A percentile compares a stretch with the other conserved stretches of the same genome.
These are phyloP conservation scores for Endogone sp. DNA, from an alignment of 192 early-diverging fungal genomes.

Conservation along the genomic window DNA sequence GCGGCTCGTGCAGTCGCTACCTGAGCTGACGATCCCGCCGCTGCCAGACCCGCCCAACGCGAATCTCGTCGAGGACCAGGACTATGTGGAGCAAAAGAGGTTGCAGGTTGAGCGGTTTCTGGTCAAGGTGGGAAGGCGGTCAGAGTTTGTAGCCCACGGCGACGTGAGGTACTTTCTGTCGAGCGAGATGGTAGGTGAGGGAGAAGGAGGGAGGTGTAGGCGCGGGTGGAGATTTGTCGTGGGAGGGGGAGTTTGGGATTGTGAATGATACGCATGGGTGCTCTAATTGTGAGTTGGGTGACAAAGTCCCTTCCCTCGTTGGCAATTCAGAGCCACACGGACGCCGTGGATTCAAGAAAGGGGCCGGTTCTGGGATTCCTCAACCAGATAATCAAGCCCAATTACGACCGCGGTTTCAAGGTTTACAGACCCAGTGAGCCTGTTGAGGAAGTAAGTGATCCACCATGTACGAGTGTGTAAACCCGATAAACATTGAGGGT, in stretches of 20 bases:
- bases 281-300: no score
- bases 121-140: slow-evolving; percentile 32
- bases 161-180: slow-evolving; percentile 46
- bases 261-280: no score
- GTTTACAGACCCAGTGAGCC: slow-evolving; percentile 40
- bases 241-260: neutral
- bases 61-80: slow-evolving; percentile 45
- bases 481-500: slow-evolving; percentile 35
- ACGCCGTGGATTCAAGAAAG: slow-evolving; percentile 34
- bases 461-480: neutral
- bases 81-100: slow-evolving; percentile 50
- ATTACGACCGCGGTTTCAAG: slow-evolving; percentile 37
- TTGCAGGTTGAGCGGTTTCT: slow-evolving; percentile 41
- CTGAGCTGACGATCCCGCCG: slow-evolving; percentile 38
- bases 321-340: slow-evolving; percentile 31
- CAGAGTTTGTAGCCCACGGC: slow-evolving; percentile 29
- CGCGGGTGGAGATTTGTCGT: neutral
- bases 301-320: no score
- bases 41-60: slow-evolving; percentile 38
- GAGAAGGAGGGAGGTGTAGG: neutral
- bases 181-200: slow-evolving; percentile 44
- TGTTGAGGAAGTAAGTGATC: slow-evolving; percentile 38
- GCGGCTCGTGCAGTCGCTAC: slow-evolving; percentile 22
- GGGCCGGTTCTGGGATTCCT: slow-evolving; percentile 39
- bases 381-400: slow-evolving; percentile 39